Evolutionary conservation across 176 grass and related monocot genomes (phyloP).

Genomic region (Oryza nivara): DNA sequence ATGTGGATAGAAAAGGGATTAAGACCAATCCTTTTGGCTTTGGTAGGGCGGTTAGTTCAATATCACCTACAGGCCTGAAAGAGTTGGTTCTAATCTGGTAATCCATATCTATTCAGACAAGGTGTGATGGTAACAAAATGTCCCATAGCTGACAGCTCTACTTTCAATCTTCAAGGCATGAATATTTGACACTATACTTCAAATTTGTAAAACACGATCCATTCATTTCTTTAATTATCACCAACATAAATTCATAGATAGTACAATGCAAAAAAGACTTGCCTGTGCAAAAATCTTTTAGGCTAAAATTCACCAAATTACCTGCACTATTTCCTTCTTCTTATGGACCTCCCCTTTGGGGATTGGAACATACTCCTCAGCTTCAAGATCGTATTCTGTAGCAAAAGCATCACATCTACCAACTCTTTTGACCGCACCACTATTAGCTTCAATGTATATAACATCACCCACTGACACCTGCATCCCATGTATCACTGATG

Average conservation of each 20-base stretch:
- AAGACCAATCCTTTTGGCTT: neutral
- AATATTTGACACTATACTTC: neutral
- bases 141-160: neutral
- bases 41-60: neutral
- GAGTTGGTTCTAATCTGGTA: neutral
- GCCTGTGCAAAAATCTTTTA: neutral
- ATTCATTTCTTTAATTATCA: neutral
- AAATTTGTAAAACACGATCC: neutral
- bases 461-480: constrained; percentile 95
- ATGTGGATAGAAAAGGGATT: neutral
- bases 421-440: constrained; percentile 97
- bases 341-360: constrained; percentile 98
- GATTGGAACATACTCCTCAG: constrained; percentile 97
- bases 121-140: neutral
- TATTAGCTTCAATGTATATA: constrained; percentile 98
- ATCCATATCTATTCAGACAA: neutral
- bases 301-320: constrained; percentile 34
- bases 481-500: constrained; percentile 26
- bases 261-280: neutral
- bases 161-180: neutral
- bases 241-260: neutral
- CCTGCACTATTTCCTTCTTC: constrained; percentile 98
- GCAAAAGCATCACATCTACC: constrained; percentile 99
- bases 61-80: neutral
- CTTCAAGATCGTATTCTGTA: constrained; percentile 98